Evolutionary conservation across 2,329 filamentous ascomycete genomes (phyloP), one percentile per base, ranked within the genome.

Genomic region (Fusarium nanum): DNA sequence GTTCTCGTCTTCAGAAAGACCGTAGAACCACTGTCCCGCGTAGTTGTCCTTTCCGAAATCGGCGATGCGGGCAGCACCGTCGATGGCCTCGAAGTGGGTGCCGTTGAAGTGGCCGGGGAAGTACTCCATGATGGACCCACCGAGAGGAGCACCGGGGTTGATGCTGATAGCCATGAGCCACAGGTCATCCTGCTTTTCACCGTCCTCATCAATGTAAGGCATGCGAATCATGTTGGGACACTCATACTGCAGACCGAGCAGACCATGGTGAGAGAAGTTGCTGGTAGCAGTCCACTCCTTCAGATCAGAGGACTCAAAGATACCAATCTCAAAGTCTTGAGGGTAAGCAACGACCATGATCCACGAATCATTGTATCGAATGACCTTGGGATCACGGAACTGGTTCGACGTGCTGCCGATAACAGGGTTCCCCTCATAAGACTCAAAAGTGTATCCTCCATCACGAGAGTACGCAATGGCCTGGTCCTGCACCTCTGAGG

Each of bases 311-410:
- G 87, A 89, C 3, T 87, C 89, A 76, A 83, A 91, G 67, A 91
- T 83, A n/a, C 86, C 87, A 46, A 91, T 81, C 12, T 81, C 79
- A 66, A 87, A 89, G 40, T 89, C 87, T 8, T 72, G 66, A 0
- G 78, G 56, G 59, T 86, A 89, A 0, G 88, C 81, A 4, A 89
- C 69, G 0, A 84, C 82, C 83, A 88, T 87, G 41, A 88, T 85
- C 89, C 89, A 91, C 20, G 82, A 78, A 44, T 84, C 74, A 3
- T 83, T 78, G 66, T 89, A 85, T 81, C 87, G 87, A 46, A 89
- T 81, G 3, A 91, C 88, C 72, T 91, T 89, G 3, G 90, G 89
- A 67, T 92, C 89, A 25, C 89, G 86, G 79, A 91, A 91, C 67
- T 89, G 84, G 8, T 77, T 81, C 20, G 85, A 83, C 60, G 81